Base-by-base conservation (phyloP, 73 alveolate species). In the Paraurostyla sp. region DNA sequence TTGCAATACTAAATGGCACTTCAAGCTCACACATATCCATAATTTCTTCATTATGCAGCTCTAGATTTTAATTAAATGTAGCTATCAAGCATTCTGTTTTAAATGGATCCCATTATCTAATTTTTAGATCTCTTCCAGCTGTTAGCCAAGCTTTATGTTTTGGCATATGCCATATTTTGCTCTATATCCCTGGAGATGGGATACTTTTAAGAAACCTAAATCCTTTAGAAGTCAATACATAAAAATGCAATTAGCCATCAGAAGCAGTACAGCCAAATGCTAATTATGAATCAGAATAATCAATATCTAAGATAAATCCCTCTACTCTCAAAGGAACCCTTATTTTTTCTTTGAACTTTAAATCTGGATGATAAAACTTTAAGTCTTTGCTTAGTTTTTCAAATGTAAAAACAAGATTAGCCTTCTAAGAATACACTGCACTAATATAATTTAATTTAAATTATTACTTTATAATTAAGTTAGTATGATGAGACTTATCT, bases 91-190 rank as follows among this genome's bases (percentile, higher is more conserved):
- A 18, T 15, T 81, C 78, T 6, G 81, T 81, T 50, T 81, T 40
- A 29, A 42, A 42, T 23, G 71, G 60, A 89, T 92, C 93, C 97
- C 98, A 96, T 62, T 76, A 76, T 54, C 84, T 88, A 33, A 93
- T 69, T 23, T 81, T 92, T 60, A 90, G 80, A 80, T 94, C 97
- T 50, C 95, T 89, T 71, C 99, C 98, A 38, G 98, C 97, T 38
- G 99, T 91, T 25, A 96, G 95, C 99, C 99, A 97, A 22, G 94
- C 81, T 80, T 97, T 93, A 84, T 97, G 99, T 27, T 90, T 85
- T 38, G 97, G 98, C 23, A 97, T 85, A 83, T 94, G 95, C 99
- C 99, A 97, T 20, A 97, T 92, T 48, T 95, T 94, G 71, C 92
- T 94, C 73, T 96, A 88, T 40, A 76, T 93, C 63, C 62, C 95